Base-by-base conservation (phyloP, 257 asterid genomes). In the Coffea eugenioides region DNA sequence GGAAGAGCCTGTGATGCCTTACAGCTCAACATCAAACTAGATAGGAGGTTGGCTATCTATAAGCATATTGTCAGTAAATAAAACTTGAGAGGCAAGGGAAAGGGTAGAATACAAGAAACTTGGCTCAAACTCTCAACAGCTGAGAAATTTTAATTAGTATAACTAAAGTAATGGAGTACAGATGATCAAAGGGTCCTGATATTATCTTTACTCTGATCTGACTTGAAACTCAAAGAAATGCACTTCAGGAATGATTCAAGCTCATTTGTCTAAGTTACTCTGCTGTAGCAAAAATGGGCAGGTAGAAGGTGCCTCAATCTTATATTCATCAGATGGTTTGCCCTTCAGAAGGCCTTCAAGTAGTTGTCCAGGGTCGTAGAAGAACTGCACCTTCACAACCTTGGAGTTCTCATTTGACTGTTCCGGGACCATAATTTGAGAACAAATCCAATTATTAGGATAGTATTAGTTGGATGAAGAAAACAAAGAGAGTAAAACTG, bases 311-410 rank as follows among this genome's bases (percentile, higher is more conserved):
- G 15, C 45, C 75, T 31, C 69, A 74, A 36, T 59, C 71, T 72
- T 62, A 4, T 67, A 48, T 69, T 56, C 82, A 15, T 80, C 85
- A 13, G 76, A 45, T 13, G 11, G 41, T 13, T 72, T 64, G 8
- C 91, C 93, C 86, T 91, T 91, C 39, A 87, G 76, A 46, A 91
- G 92, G 21, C 79, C 89, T 76, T 86, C 91, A 3, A 89, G 90
- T 74, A 91, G 70, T 36, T 91, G 92, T 64, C 94, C 94, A 6
- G 91, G 88, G 46, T 91, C 92, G 20, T 83, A 88, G 46, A 88
- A 88, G 70, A 90, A 83, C 83, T 91, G 90, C 43, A 86, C 87
- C 83, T 86, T 89, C 77, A 89, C 87, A 54, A 91, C 69, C 90
- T 87, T 91, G 15, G 89, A 88, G 46, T 86, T 23, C 77, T 89